Conservation (phyloP, 768 basidiomycete species). For the Suillus americanus region DNA sequence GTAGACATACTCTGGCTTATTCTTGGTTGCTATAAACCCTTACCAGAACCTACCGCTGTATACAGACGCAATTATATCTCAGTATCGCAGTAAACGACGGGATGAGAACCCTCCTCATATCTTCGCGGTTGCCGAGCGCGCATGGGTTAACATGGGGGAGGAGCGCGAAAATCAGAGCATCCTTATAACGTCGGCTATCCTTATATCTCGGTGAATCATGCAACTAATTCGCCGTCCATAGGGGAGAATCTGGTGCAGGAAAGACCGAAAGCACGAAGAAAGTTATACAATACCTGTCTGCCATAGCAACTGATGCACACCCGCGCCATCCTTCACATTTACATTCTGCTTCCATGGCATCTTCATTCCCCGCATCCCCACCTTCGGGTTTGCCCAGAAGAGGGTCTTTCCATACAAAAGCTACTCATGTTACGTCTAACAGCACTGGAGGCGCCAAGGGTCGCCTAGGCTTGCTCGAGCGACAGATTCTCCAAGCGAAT, state of each 20-base stretch:
- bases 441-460: slow-evolving; percentile 57
- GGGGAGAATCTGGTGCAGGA: slow-evolving; percentile 97
- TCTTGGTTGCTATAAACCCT: slow-evolving; percentile 98
- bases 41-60: slow-evolving; percentile 92
- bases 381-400: slow-evolving; percentile 69
- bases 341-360: slow-evolving; percentile 60
- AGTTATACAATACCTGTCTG: slow-evolving; percentile 98
- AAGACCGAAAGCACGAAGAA: slow-evolving; percentile 99
- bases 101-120: slow-evolving; percentile 96
- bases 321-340: slow-evolving; percentile 58
- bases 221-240: slow-evolving; percentile 31
- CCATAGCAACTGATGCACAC: slow-evolving; percentile 86
- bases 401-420: slow-evolving; percentile 58
- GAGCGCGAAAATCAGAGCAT: slow-evolving; percentile 98
- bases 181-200: slow-evolving; percentile 82
- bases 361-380: slow-evolving; percentile 57
- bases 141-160: slow-evolving; percentile 98
- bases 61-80: slow-evolving; percentile 81
- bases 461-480: slow-evolving; percentile 84
- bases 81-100: slow-evolving; percentile 86
- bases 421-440: slow-evolving; percentile 39
- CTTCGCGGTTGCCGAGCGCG: slow-evolving; percentile 94
- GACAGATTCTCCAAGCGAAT: slow-evolving; percentile 96
- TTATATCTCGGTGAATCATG: slow-evolving; percentile 6
- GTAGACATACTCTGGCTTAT: slow-evolving; percentile 93